Conservation (phyloP, 441 rosid genomes). For the Euphorbia celastroides region DNA sequence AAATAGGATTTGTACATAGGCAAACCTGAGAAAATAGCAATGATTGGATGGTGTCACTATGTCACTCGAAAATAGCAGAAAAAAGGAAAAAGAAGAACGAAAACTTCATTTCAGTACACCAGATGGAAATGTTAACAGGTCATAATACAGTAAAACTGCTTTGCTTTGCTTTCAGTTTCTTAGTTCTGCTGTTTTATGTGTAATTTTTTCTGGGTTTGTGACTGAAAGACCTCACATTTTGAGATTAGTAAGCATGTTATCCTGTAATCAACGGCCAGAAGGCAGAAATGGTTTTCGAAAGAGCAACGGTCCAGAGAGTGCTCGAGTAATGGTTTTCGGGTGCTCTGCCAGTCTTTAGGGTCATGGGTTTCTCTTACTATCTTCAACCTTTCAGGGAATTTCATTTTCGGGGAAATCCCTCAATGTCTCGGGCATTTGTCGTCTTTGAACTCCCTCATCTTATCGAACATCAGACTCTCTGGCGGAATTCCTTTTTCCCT, state of each 20-base stretch:
- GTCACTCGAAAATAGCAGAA: background rate
- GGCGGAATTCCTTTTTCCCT: slow-evolving; percentile 64
- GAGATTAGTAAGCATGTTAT: too few species aligned
- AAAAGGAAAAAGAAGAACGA: background rate
- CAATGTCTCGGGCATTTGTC: slow-evolving; percentile 53
- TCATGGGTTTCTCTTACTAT: slow-evolving; percentile 56
- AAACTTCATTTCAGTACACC: background rate
- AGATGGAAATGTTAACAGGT: background rate
- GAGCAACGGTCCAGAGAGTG: too few species aligned
- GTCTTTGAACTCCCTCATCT: slow-evolving; percentile 68
- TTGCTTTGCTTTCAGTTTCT: too few species aligned
- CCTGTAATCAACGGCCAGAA: too few species aligned
- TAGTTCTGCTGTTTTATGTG: too few species aligned
- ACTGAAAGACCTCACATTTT: too few species aligned
- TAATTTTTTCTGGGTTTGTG: too few species aligned
- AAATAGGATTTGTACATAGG: slow-evolving; percentile 86
- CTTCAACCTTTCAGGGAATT: slow-evolving; percentile 58
- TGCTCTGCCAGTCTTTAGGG: slow-evolving; percentile 59
- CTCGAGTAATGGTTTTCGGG: slow-evolving; percentile 60
- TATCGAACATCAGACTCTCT: slow-evolving; percentile 62
- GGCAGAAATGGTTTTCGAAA: too few species aligned
- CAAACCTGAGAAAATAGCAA: slow-evolving; percentile 51
- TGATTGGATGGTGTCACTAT: slow-evolving; percentile 5
- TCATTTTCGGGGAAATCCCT: slow-evolving; percentile 62
- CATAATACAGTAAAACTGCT: too few species aligned